A percentile compares a stretch with the other conserved stretches of the same genome.
Evolutionary conservation across 768 basidiomycete genomes (phyloP).

Genomic region (Boletales sp.): DNA sequence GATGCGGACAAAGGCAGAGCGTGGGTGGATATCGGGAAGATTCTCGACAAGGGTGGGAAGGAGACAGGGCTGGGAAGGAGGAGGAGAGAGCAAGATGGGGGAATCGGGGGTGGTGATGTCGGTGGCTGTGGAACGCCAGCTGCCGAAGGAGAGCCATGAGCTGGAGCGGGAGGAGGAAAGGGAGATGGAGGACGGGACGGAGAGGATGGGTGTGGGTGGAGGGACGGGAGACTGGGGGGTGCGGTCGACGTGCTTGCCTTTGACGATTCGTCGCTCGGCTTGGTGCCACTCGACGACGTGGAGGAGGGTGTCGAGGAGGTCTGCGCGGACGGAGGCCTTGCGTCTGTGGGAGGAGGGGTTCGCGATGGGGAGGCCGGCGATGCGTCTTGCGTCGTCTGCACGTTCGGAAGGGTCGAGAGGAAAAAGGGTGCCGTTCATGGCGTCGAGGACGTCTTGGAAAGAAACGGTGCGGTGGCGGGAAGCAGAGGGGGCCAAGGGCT

Average conservation of each 20-base stretch:
- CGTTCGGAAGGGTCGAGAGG: slow-evolving; percentile 36
- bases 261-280: slow-evolving; percentile 34
- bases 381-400: slow-evolving; percentile 29
- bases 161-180: slow-evolving; percentile 33
- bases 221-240: slow-evolving; percentile 11
- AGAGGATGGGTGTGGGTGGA: slow-evolving; percentile 15
- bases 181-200: slow-evolving; percentile 21
- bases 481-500: background rate
- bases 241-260: slow-evolving; percentile 42
- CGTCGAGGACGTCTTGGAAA: slow-evolving; percentile 53
- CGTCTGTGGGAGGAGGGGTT: slow-evolving; percentile 13
- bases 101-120: slow-evolving; percentile 32
- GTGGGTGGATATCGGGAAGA: slow-evolving; percentile 36
- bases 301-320: slow-evolving; percentile 44
- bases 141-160: slow-evolving; percentile 44
- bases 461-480: slow-evolving; percentile 38
- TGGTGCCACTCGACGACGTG: slow-evolving; percentile 41
- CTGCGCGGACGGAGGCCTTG: slow-evolving; percentile 23
- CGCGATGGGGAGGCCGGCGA: slow-evolving; percentile 22
- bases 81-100: slow-evolving; percentile 32
- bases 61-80: slow-evolving; percentile 20
- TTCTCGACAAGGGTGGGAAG: slow-evolving; percentile 27
- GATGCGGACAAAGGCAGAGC: slow-evolving; percentile 32
- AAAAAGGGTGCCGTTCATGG: slow-evolving; percentile 60
- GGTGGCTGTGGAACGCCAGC: slow-evolving; percentile 37